Evolutionary conservation across 1,139 yeast species (phyloP).

Genomic region (Cylindricascospora bacillispora): DNA sequence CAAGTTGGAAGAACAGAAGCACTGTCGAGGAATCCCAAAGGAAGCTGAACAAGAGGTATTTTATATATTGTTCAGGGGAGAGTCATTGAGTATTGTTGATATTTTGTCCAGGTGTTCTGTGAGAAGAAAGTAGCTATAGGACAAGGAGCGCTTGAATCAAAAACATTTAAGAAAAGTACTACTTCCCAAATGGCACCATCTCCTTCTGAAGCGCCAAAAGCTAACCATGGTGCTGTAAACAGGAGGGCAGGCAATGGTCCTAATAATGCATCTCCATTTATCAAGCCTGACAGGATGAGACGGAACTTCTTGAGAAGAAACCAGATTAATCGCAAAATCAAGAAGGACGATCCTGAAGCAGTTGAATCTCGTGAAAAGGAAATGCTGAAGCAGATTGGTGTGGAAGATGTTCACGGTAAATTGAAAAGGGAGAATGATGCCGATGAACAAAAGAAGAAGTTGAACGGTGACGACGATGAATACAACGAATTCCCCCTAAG

Average conservation of each 20-base stretch:
- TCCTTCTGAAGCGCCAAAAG: constrained; percentile 4
- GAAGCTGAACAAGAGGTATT: too few species aligned
- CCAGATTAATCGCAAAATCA: constrained; percentile 9
- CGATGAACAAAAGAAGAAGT: constrained; percentile 3
- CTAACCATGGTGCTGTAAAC: constrained; percentile 7
- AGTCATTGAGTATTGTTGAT: too few species aligned
- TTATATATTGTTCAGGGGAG: too few species aligned
- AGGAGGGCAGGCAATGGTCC: constrained; percentile 10
- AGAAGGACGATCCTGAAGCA: constrained; percentile 25
- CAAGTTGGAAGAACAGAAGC: too few species aligned
- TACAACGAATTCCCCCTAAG: constrained; percentile 36
- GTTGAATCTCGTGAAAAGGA: constrained; percentile 17
- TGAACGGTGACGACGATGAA: constrained; percentile 13
- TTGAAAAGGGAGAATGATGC: constrained; percentile 8
- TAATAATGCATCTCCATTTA: constrained; percentile 24
- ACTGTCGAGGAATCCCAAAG: too few species aligned
- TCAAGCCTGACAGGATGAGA: constrained; percentile 25
- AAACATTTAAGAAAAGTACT: too few species aligned
- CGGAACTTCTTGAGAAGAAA: constrained; percentile 22
- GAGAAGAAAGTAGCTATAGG: too few species aligned
- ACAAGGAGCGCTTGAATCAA: too few species aligned
- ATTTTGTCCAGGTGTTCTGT: too few species aligned
- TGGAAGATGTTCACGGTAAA: constrained; percentile 9
- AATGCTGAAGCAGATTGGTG: constrained; percentile 15
- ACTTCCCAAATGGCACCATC: constrained; percentile 5